These are phyloP conservation scores for Oxyria digyna DNA, from an alignment of 148 eudicot genomes.

Conservation along the genomic window DNA sequence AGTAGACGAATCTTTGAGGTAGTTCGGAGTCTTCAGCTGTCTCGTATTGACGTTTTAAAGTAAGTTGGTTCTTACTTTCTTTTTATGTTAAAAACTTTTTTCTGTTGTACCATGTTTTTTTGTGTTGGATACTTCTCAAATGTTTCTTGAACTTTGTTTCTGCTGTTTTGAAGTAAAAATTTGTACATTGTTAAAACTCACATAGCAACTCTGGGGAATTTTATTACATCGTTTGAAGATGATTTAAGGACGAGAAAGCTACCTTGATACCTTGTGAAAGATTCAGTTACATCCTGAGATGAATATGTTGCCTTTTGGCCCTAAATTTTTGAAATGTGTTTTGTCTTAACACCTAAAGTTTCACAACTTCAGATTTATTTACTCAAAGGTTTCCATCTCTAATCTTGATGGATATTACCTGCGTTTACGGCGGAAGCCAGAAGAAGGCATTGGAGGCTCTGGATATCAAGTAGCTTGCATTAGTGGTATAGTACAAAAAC, in stretches of 20 bases:
- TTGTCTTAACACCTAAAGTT: neutral
- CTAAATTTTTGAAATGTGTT: neutral
- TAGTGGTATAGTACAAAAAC: conserved; percentile 20
- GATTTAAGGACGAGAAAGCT: too few relatives aligned
- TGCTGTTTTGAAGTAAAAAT: too few relatives aligned
- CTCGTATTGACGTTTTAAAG: conserved; percentile 47
- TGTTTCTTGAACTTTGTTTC: too few relatives aligned
- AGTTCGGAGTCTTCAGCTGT: conserved; percentile 34
- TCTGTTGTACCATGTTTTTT: too few relatives aligned
- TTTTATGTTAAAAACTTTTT: too few relatives aligned
- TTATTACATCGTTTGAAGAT: too few relatives aligned
- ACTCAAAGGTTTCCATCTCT: conserved; percentile 18
- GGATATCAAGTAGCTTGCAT: conserved; percentile 54
- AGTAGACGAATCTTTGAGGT: conserved; percentile 31
- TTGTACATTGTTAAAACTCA: too few relatives aligned
- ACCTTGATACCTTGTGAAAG: too few relatives aligned
- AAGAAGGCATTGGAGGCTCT: conserved; percentile 28
- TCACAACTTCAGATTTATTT: conserved; percentile 32
- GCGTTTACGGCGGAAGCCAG: conserved; percentile 44
- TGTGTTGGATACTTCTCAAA: too few relatives aligned
- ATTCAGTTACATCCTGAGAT: too few relatives aligned
- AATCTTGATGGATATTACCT: conserved; percentile 40
- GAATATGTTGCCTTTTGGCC: too few relatives aligned
- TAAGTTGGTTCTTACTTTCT: conserved; percentile 14
- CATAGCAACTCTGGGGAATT: too few relatives aligned